A percentile compares a stretch with the other conserved stretches of the same genome.
These are phyloP conservation scores for Macrolepiota dolichaula DNA, from an alignment of 768 basidiomycete genomes.

Conservation along the genomic window DNA sequence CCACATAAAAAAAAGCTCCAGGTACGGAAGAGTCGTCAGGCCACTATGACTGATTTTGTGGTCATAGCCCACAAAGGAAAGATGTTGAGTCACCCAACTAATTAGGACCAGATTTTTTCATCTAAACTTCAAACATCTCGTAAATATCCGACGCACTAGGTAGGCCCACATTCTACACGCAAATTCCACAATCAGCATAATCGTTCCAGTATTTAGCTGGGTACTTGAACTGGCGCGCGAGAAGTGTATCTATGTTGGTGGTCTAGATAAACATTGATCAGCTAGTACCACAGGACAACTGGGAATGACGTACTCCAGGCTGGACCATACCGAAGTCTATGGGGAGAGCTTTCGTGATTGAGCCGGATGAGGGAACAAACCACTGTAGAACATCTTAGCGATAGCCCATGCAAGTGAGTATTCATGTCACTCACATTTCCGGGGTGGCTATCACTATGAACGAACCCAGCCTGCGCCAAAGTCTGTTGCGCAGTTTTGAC, in stretches of 20 bases:
- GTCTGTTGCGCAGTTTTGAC: not conserved
- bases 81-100: too few species aligned
- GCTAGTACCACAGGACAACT: not conserved
- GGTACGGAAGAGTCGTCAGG: not conserved
- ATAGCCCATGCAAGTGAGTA: too few species aligned
- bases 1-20: not conserved
- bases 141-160: too few species aligned
- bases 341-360: not conserved
- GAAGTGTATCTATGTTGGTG: not conserved
- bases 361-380: not conserved
- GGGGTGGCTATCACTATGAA: not conserved
- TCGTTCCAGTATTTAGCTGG: not conserved
- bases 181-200: not conserved
- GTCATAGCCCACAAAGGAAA: too few species aligned
- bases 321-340: not conserved
- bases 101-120: too few species aligned
- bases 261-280: not conserved
- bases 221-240: not conserved
- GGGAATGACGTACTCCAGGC: not conserved
- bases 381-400: not conserved
- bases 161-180: not conserved
- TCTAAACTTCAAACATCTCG: too few species aligned
- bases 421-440: not conserved
- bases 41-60: too few species aligned
- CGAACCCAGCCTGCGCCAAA: not conserved